Evolutionary conservation across 331 rosid species (phyloP).

Genomic region (Acacia concinna): DNA sequence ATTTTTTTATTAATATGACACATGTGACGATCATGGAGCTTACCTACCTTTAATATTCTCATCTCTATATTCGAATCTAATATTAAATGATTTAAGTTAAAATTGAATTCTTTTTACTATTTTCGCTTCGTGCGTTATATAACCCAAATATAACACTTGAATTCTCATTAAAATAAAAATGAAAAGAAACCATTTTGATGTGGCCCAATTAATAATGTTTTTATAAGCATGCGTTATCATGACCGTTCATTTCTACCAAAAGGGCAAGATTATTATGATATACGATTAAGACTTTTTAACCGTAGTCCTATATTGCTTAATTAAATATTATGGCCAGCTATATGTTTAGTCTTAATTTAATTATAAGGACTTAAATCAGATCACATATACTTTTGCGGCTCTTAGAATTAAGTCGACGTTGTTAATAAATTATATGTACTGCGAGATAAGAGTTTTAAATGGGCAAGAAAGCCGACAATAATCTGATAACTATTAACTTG

Average conservation of each 20-base stretch:
- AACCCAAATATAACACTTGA: no score
- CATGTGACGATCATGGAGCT: no score
- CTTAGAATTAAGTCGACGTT: neutral
- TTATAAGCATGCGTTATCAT: neutral
- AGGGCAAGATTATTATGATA: neutral
- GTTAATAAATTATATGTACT: neutral
- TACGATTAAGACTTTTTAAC: constrained; percentile 4
- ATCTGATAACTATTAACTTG: neutral
- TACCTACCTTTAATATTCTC: no score
- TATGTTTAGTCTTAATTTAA: neutral
- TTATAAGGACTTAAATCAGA: neutral
- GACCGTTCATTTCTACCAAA: neutral
- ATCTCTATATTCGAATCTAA: no score
- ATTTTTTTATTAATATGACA: no score
- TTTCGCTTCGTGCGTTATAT: no score
- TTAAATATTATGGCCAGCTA: neutral
- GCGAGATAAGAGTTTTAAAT: neutral
- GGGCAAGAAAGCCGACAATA: neutral
- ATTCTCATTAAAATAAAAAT: no score
- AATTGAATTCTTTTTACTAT: no score
- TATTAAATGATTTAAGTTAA: no score
- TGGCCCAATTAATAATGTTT: neutral
- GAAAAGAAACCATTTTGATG: neutral
- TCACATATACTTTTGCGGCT: neutral
- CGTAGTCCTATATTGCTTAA: neutral